Evolutionary conservation across 2,329 filamentous ascomycete species (phyloP).

Genomic region (Orbilia ellipsospora): DNA sequence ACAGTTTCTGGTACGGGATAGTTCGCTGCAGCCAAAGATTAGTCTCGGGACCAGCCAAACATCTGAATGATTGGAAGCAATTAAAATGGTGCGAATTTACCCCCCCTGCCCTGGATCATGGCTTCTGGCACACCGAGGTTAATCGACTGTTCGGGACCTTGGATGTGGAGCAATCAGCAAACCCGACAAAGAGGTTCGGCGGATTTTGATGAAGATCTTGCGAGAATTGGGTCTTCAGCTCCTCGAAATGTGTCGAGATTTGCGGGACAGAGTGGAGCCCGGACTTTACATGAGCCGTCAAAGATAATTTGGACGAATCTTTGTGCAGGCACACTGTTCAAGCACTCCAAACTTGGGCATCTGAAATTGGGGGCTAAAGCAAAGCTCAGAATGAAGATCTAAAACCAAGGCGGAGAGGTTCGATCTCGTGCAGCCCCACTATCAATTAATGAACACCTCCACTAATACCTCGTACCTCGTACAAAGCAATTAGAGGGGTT

Average conservation of each 20-base stretch:
- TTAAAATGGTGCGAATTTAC: constrained; percentile 26
- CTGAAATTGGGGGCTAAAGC: constrained; percentile 22
- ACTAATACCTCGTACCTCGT: too few relatives aligned
- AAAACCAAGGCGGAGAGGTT: constrained; percentile 36
- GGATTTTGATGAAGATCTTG: constrained; percentile 22
- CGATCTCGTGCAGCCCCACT: constrained; percentile 29
- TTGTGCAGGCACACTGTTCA: neutral
- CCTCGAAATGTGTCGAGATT: constrained; percentile 19
- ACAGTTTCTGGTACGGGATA: constrained; percentile 28
- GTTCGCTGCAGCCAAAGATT: constrained; percentile 18
- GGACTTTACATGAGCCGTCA: neutral
- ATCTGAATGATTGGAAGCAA: constrained; percentile 42
- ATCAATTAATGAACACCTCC: constrained; percentile 16
- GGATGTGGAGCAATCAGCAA: constrained; percentile 17
- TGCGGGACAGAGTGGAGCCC: constrained; percentile 6
- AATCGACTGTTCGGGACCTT: constrained; percentile 43
- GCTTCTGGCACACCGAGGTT: constrained; percentile 33
- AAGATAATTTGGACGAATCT: neutral
- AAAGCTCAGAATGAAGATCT: constrained; percentile 31
- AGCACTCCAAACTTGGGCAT: neutral
- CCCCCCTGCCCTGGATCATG: constrained; percentile 31
- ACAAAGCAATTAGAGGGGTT: too few relatives aligned
- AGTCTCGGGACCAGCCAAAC: neutral
- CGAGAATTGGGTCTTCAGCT: constrained; percentile 8
- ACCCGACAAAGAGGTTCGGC: constrained; percentile 41